Evolutionary conservation across 2,329 filamentous ascomycete genomes (phyloP), one percentile per base, ranked within the genome.

Genomic region (Botrytis fabae): DNA sequence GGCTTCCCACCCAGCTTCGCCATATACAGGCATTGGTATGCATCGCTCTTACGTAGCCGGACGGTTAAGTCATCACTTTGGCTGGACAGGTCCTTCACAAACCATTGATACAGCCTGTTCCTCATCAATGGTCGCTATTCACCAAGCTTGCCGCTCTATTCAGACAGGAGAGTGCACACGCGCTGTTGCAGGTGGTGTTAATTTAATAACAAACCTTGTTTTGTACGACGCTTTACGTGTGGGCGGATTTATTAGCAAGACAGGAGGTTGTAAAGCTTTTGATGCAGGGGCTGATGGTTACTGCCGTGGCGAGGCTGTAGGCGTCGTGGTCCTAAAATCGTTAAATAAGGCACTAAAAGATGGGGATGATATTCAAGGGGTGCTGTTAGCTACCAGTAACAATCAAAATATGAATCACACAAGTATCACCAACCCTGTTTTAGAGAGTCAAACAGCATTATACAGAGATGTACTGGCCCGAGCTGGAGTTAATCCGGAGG

Each of bases 321-420:
- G 81, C 0, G 79, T 83, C 0, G 79, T 89, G 0, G 80, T 88
- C 0, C 73, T 89, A 18, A 89, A 89, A 54, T 42, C 38, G 62
- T 32, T 61, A 14, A 40, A 32, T 7, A 44, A 51, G 38, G 69
- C 69, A 22, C 28, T 71, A 9, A 59, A 51, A 14, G 69, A 71
- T 63, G 86, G 87, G 32, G 88, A 92, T 78, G 85, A 85, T 0
- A 87, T 89, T 71, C 83, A 86, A 12, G 85, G 84, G 9, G 83
- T 89, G 38, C 86, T 90, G 71, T 83, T 86, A n/a, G 85, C 83
- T 8, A 87, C 84, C 0, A 81, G 82, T 1, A 82, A 85, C 51
- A 89, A 89, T 74, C 85, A 87, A 74, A 89, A 91, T 76, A 90
- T 35, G 89, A 4, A 90, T 89, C 3, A 81, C 83, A 28, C 90